phyloP scores from a whole-genome alignment of 2,329 filamentous ascomycete species.

The Aspergillus sp. region DNA sequence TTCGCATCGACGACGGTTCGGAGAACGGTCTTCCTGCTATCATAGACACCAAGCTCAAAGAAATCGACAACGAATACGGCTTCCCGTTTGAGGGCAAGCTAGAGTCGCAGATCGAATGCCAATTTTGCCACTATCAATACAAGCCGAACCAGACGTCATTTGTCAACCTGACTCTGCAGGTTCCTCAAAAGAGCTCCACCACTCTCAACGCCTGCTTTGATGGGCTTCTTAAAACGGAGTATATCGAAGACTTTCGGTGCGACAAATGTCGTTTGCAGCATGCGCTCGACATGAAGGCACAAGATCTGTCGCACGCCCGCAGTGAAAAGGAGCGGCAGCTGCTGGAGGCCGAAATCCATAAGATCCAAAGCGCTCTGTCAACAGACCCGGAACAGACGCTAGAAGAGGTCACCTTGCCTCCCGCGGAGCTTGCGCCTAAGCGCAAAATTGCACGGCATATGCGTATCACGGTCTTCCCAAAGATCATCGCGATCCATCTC shows the following conservation, averaged over 20 bases:
- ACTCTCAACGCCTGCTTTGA: slow-evolving; percentile 88
- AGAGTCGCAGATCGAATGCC: slow-evolving; percentile 93
- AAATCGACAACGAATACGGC: slow-evolving; percentile 47
- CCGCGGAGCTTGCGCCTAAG: slow-evolving; percentile 71
- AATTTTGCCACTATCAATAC: slow-evolving; percentile 85
- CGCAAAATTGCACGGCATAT: slow-evolving; percentile 84
- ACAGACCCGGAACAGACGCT: slow-evolving; percentile 77
- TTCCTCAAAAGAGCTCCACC: slow-evolving; percentile 78
- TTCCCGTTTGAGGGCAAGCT: slow-evolving; percentile 91
- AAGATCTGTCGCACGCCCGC: slow-evolving; percentile 56
- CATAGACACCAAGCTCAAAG: slow-evolving; percentile 36
- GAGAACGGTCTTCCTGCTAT: slow-evolving; percentile 31
- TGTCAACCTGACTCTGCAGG: slow-evolving; percentile 86
- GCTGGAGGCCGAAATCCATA: slow-evolving; percentile 59
- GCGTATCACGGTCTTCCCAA: slow-evolving; percentile 82
- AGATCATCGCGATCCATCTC: slow-evolving; percentile 85
- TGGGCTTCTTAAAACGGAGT: slow-evolving; percentile 88
- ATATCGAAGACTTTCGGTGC: slow-evolving; percentile 96
- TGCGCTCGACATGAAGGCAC: slow-evolving; percentile 63
- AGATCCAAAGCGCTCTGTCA: slow-evolving; percentile 68
- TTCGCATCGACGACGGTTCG: slow-evolving; percentile 35
- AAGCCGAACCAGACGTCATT: slow-evolving; percentile 81
- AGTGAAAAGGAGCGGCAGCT: slow-evolving; percentile 52
- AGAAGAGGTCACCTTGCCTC: slow-evolving; percentile 70
- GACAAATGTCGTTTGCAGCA: slow-evolving; percentile 87